These are phyloP conservation scores for Astrothelium subdiscretum DNA, from an alignment of 495 filamentous ascomycete species.

Conservation along the genomic window DNA sequence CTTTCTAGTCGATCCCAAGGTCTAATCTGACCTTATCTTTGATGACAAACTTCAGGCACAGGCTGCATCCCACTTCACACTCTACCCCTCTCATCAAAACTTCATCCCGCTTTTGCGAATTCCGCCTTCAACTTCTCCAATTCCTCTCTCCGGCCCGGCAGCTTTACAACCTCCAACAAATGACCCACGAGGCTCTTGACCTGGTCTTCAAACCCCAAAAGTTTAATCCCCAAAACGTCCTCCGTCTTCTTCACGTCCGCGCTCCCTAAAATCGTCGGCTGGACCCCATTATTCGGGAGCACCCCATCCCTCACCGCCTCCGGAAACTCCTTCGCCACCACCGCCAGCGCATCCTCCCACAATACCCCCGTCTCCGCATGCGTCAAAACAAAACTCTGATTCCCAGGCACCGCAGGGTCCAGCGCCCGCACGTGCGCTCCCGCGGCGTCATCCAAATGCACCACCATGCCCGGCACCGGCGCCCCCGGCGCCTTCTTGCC, in stretches of 20 bases:
- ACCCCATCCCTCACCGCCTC: neutral
- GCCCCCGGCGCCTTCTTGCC: slow-evolving; percentile 6
- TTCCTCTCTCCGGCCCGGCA: neutral
- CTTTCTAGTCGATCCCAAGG: too few relatives aligned
- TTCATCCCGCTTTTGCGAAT: neutral
- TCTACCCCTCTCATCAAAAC: too few relatives aligned
- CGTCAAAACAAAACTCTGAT: slow-evolving; percentile 2
- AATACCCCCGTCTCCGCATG: neutral
- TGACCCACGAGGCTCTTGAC: slow-evolving; percentile 5
- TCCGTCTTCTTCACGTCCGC: slow-evolving; percentile 4
- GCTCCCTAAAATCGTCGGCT: neutral
- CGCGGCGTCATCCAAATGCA: neutral
- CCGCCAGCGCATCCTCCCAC: neutral
- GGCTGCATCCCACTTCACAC: too few relatives aligned
- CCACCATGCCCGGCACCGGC: neutral
- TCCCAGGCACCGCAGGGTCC: slow-evolving; percentile 2
- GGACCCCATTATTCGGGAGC: slow-evolving; percentile 1
- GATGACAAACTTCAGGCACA: too few relatives aligned
- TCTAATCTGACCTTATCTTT: too few relatives aligned
- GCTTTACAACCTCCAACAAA: neutral
- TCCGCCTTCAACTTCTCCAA: neutral
- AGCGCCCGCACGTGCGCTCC: slow-evolving; percentile 4
- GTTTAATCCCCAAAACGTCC: slow-evolving; percentile 4
- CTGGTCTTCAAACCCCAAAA: neutral
- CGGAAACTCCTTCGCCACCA: slow-evolving; percentile 3